Conservation (phyloP, 2,329 filamentous ascomycete genomes). For the Aspergillus aculeatinus region DNA sequence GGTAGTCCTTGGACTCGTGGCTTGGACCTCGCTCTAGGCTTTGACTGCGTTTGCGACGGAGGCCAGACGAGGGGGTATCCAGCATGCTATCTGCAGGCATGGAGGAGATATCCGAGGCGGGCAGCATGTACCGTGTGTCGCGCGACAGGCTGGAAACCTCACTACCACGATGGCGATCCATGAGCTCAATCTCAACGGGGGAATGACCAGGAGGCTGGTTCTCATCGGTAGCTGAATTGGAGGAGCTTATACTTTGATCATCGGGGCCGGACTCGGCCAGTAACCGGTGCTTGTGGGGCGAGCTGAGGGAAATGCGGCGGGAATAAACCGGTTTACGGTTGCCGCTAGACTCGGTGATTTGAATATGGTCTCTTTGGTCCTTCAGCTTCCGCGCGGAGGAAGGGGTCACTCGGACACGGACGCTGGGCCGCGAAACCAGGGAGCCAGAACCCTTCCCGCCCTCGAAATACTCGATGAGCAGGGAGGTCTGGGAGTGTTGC, state of each 20-base stretch:
- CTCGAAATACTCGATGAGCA: slow-evolving; percentile 95
- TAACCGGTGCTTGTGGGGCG: slow-evolving; percentile 39
- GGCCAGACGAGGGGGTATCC: slow-evolving; percentile 53
- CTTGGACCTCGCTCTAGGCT: slow-evolving; percentile 47
- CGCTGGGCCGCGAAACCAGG: slow-evolving; percentile 73
- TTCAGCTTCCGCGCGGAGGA: slow-evolving; percentile 60
- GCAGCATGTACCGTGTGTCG: slow-evolving; percentile 63
- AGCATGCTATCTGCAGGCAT: slow-evolving; percentile 73
- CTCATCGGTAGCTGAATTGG: slow-evolving; percentile 75
- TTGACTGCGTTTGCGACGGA: slow-evolving; percentile 51
- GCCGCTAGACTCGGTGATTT: slow-evolving; percentile 79
- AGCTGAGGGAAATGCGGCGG: slow-evolving; percentile 63
- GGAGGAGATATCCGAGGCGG: slow-evolving; percentile 82
- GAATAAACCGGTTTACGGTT: slow-evolving; percentile 70
- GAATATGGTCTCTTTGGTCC: slow-evolving; percentile 68
- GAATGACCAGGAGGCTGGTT: slow-evolving; percentile 68
- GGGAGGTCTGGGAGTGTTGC: slow-evolving; percentile 75
- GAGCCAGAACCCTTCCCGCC: slow-evolving; percentile 61
- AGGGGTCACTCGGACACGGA: slow-evolving; percentile 76
- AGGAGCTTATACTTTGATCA: slow-evolving; percentile 67
- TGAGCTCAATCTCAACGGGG: slow-evolving; percentile 87
- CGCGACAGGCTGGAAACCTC: slow-evolving; percentile 62
- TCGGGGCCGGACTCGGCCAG: slow-evolving; percentile 49
- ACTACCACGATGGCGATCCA: slow-evolving; percentile 63
- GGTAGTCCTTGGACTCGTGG: slow-evolving; percentile 43